These are phyloP conservation scores for Arthrobotrys pseudoclavata DNA, from an alignment of 2,329 filamentous ascomycete genomes.

Conservation along the genomic window DNA sequence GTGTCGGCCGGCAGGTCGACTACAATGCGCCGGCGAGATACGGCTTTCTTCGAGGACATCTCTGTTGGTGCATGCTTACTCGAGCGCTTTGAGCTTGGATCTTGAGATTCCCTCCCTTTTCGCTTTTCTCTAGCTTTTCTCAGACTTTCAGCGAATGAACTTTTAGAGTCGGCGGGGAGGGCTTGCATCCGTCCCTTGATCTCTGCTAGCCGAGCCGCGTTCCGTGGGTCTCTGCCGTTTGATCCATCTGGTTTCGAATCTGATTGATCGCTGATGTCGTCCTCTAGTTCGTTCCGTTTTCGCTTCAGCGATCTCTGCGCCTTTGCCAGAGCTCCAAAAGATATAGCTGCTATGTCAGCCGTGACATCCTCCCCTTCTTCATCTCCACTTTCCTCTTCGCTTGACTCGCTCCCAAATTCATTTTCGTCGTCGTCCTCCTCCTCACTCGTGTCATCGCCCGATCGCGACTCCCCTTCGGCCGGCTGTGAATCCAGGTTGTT, in stretches of 20 bases:
- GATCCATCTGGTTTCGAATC: slow-evolving; percentile 25
- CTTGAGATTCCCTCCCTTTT: slow-evolving; percentile 24
- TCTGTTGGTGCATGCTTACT: slow-evolving; percentile 92
- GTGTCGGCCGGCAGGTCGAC: slow-evolving; percentile 71
- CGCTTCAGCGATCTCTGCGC: slow-evolving; percentile 54
- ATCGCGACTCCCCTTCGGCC: slow-evolving; percentile 1
- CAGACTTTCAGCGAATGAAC: slow-evolving; percentile 52
- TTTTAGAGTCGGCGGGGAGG: slow-evolving; percentile 46
- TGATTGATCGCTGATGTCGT: slow-evolving; percentile 29
- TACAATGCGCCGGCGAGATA: slow-evolving; percentile 83
- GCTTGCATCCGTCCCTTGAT: slow-evolving; percentile 45
- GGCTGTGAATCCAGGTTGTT: slow-evolving; percentile 25
- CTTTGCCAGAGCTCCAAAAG: slow-evolving; percentile 53
- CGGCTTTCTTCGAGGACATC: slow-evolving; percentile 83
- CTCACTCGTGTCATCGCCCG: slow-evolving; percentile 4
- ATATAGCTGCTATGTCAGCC: slow-evolving; percentile 43
- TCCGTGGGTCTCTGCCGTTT: slow-evolving; percentile 36
- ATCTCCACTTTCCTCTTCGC: slow-evolving; percentile 24
- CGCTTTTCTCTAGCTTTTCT: slow-evolving; percentile 48
- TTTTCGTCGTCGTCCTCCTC: slow-evolving; percentile 18
- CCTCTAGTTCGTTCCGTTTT: slow-evolving; percentile 47
- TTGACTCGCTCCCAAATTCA: slow-evolving; percentile 21
- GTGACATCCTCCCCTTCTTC: slow-evolving; percentile 38
- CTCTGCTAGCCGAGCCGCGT: slow-evolving; percentile 46
- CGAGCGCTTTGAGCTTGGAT: slow-evolving; percentile 67